Evolutionary conservation across 371 early-diverging fungal species (phyloP).

Genomic region (Syncephalis fuscata): DNA sequence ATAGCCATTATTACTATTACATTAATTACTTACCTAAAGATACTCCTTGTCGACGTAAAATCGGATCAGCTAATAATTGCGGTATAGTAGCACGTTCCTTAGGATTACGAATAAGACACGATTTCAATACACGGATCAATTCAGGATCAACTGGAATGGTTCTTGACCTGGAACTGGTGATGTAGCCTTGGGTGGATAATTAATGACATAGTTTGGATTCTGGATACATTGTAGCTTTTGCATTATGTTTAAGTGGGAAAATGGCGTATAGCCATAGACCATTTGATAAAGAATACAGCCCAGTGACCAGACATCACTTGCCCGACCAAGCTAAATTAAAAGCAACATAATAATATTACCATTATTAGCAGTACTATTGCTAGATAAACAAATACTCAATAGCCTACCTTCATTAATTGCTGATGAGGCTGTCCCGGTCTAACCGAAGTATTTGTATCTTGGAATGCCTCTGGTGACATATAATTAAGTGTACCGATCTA

Average conservation of each 20-base stretch:
- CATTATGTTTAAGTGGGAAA: conserved; percentile 43
- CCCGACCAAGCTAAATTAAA: conserved; percentile 29
- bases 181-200: conserved; percentile 18
- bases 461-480: conserved; percentile 92
- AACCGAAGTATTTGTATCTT: conserved; percentile 9
- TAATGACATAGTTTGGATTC: conserved; percentile 39
- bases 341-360: not conserved
- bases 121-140: conserved; percentile 32
- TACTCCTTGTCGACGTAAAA: conserved; percentile 15
- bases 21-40: conserved; percentile 6
- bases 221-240: conserved; percentile 54
- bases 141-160: conserved; percentile 15
- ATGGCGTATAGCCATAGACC: conserved; percentile 83
- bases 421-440: conserved; percentile 5
- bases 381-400: not conserved
- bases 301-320: conserved; percentile 94
- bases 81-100: conserved; percentile 53
- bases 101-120: conserved; percentile 48
- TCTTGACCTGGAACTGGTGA: not conserved
- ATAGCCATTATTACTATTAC: no score
- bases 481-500: conserved; percentile 89
- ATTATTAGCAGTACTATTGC: not conserved
- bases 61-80: conserved; percentile 43
- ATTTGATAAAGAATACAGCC: conserved; percentile 97
- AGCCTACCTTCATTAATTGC: conserved; percentile 17